Conservation (phyloP, 345 rosid genomes). For the Geranium brycei region DNA sequence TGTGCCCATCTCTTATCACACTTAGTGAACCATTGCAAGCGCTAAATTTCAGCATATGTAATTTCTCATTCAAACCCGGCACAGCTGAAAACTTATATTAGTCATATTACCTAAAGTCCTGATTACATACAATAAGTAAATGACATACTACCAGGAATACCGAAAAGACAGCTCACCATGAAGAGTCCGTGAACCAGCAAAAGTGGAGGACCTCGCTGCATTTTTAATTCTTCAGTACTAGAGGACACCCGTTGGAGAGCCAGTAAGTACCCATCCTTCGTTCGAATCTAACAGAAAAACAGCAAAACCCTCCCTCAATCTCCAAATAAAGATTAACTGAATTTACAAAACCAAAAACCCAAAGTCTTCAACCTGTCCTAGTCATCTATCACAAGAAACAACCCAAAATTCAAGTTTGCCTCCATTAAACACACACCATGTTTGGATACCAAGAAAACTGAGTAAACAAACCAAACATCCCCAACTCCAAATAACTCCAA, state of each 20-base stretch:
- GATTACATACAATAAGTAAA: not conserved
- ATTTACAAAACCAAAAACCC: not conserved
- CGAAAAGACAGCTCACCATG: constrained; percentile 38
- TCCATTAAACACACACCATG: not conserved
- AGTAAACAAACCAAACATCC: not conserved
- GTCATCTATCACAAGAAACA: too few species aligned
- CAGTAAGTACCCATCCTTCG: constrained; percentile 67
- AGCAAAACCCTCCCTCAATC: not conserved
- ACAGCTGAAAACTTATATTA: not conserved
- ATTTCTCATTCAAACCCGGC: not conserved
- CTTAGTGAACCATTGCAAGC: not conserved
- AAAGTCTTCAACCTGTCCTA: not conserved
- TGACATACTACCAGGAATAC: not conserved
- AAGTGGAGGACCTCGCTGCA: constrained; percentile 44
- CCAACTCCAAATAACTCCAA: not conserved
- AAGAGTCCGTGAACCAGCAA: constrained; percentile 85
- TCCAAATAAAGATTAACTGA: not conserved
- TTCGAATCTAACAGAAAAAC: constrained; percentile 36
- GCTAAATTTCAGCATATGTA: not conserved
- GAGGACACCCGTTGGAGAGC: constrained; percentile 76
- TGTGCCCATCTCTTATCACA: not conserved
- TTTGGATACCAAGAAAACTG: not conserved
- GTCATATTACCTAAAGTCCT: not conserved
- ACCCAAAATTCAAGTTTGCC: too few species aligned
- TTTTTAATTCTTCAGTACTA: constrained; percentile 12